Conservation (phyloP, 1,284 basidiomycete species). For the Chalciporus sp. region DNA sequence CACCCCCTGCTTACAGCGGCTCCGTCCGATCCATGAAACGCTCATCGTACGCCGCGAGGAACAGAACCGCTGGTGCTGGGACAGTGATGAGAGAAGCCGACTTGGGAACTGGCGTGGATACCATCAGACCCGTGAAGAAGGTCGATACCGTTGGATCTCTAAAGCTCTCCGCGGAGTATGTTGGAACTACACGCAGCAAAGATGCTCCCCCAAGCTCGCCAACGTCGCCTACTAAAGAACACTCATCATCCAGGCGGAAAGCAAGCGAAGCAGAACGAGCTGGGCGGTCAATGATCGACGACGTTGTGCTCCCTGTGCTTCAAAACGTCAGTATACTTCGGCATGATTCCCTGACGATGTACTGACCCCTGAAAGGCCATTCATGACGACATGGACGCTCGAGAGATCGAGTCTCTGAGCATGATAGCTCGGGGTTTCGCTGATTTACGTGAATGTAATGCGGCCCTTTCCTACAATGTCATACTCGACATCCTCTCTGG, state of each 20-base stretch:
- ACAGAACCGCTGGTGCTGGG: constrained; percentile 63
- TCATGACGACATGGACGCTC: constrained; percentile 82
- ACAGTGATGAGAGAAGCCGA: constrained; percentile 81
- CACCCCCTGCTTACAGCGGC: constrained; percentile 64
- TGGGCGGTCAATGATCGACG: constrained; percentile 74
- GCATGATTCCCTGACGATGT: not conserved
- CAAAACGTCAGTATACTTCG: constrained; percentile 54
- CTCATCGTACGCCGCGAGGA: constrained; percentile 74
- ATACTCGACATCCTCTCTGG: constrained; percentile 89
- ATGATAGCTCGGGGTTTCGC: constrained; percentile 89
- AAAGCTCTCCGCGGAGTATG: constrained; percentile 78
- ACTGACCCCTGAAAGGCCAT: constrained; percentile 56
- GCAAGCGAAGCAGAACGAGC: constrained; percentile 64
- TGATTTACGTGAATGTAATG: constrained; percentile 80
- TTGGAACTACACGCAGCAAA: constrained; percentile 65
- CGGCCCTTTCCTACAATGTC: constrained; percentile 82
- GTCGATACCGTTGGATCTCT: constrained; percentile 80
- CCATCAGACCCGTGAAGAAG: constrained; percentile 91
- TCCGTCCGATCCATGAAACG: constrained; percentile 58
- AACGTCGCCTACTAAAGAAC: constrained; percentile 45
- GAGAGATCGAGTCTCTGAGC: constrained; percentile 86
- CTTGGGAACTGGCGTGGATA: constrained; percentile 82
- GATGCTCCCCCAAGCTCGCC: constrained; percentile 48
- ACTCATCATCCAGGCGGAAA: constrained; percentile 46
- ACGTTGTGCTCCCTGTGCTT: constrained; percentile 79